These are phyloP conservation scores for Yamadazyma triangularis DNA, from an alignment of 1,139 yeast species.

Conservation along the genomic window DNA sequence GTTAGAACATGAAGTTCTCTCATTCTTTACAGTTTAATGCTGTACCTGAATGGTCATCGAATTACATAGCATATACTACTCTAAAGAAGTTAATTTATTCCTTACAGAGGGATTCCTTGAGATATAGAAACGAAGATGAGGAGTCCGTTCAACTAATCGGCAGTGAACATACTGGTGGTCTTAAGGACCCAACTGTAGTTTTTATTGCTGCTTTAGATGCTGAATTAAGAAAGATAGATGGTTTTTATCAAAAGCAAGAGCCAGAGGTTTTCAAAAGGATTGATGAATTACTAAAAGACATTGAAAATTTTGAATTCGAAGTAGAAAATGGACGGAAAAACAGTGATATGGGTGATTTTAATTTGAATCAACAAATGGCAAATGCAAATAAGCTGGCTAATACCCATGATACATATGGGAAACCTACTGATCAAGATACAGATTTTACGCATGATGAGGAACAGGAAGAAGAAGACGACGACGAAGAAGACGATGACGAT, in stretches of 20 bases:
- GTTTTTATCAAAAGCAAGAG: constrained; percentile 53
- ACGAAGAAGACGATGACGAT: constrained; percentile 4
- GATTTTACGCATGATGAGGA: constrained; percentile 29
- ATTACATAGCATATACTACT: constrained; percentile 61
- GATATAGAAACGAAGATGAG: constrained; percentile 20
- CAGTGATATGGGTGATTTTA: constrained; percentile 9
- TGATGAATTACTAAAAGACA: constrained; percentile 49
- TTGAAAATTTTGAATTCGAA: constrained; percentile 42
- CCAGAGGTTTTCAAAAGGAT: constrained; percentile 41
- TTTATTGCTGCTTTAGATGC: constrained; percentile 53
- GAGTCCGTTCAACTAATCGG: constrained; percentile 26
- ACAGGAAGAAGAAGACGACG: constrained; percentile 10
- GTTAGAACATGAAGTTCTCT: constrained; percentile 67
- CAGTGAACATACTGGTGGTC: constrained; percentile 17
- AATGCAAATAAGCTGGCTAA: neutral
- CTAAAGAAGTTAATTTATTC: constrained; percentile 61
- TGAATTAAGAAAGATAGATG: constrained; percentile 57
- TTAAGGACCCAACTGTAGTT: constrained; percentile 24
- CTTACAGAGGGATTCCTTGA: constrained; percentile 54
- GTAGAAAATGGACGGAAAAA: constrained; percentile 7
- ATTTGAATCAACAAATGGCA: constrained; percentile 4
- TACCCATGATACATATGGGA: constrained; percentile 7
- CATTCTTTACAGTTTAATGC: constrained; percentile 70
- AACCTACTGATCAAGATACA: constrained; percentile 32
- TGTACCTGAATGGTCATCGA: constrained; percentile 74